Evolutionary conservation across 306 rosid species (phyloP), one percentile per base, ranked within the genome.

Genomic region (Clitoria ternatea): DNA sequence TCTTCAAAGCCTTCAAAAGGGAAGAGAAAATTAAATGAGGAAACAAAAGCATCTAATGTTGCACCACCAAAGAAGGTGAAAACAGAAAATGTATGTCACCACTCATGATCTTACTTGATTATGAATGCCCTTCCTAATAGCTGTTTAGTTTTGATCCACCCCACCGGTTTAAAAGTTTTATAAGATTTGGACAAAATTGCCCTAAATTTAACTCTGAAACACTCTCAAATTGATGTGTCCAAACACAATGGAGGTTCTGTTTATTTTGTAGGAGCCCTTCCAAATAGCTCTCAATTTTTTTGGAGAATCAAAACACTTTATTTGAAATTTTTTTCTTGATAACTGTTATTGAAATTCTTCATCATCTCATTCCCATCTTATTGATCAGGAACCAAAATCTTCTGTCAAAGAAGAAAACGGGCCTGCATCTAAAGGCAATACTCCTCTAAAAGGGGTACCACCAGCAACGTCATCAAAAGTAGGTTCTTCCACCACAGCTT

Each of bases 11-110:
- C 95, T 4, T 35, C 87, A 5, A 92, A 89, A 75, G 88, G 87
- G 40, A 91, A 91, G 88, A 89, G 96, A 78, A 92, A 89, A 78
- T 54, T 75, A 33, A 87, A 68, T 2, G 96, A 89, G 44, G 97
- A 89, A 15, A 69, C 80, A 29, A 92, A 87, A 76, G 56, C 91
- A 69, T 44, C 90, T 40, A 88, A 49, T 76, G 59, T 52, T 72
- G 89, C 79, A 45, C 85, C 88, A 27, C 79, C 90, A 30, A 91
- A 91, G 96, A 91, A 89, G 82, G 91, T 87, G 81, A 91, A 87
- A 81, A 80, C 88, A 4, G 97, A 91, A 80, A 82, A 83, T 73
- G 97, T 91, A 85, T 49, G 97, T 62, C 43, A 9, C 39, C 53
- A 1, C 13, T 37, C 60, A 4, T 63, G 55, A 77, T 30, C 61